Conservation (phyloP, 2,329 filamentous ascomycete genomes). For the Pseudocercospora vitis region DNA sequence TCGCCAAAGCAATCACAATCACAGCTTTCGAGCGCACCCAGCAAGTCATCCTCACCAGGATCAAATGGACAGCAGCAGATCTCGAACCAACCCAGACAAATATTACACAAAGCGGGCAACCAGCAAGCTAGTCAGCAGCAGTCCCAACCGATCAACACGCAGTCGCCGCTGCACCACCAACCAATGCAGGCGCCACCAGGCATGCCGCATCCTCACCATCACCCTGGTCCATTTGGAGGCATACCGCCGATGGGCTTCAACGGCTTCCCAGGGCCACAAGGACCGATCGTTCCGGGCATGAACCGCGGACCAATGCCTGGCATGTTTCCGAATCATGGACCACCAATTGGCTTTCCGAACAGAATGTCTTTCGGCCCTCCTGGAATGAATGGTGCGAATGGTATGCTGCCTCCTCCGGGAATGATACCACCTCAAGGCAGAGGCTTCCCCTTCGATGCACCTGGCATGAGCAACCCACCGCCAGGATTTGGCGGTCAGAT, state of each 20-base stretch:
- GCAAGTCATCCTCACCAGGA: conserved; percentile 59
- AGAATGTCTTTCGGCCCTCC: conserved; percentile 52
- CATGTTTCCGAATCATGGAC: conserved; percentile 55
- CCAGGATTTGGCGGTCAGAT: conserved; percentile 58
- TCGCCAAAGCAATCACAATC: conserved; percentile 65
- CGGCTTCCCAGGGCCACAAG: conserved; percentile 53
- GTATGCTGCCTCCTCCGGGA: conserved; percentile 45
- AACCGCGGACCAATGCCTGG: conserved; percentile 54
- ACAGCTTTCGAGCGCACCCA: conserved; percentile 49
- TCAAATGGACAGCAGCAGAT: conserved; percentile 63
- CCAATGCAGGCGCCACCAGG: conserved; percentile 60
- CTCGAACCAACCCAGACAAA: conserved; percentile 64
- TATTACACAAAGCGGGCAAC: conserved; percentile 57
- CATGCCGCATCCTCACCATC: conserved; percentile 50
- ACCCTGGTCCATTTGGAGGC: conserved; percentile 44
- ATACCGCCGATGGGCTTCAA: conserved; percentile 59
- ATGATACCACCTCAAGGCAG: conserved; percentile 58
- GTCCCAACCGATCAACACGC: conserved; percentile 22
- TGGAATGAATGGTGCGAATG: conserved; percentile 54
- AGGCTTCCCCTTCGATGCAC: conserved; percentile 54
- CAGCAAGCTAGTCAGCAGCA: conserved; percentile 58
- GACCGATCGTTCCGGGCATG: conserved; percentile 52
- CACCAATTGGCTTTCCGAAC: conserved; percentile 48
- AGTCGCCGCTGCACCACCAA: conserved; percentile 52
- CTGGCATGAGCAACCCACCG: conserved; percentile 34